Evolutionary conservation across 2,329 filamentous ascomycete genomes (phyloP), one percentile per base, ranked within the genome.

Genomic region (Botryotinia convoluta): DNA sequence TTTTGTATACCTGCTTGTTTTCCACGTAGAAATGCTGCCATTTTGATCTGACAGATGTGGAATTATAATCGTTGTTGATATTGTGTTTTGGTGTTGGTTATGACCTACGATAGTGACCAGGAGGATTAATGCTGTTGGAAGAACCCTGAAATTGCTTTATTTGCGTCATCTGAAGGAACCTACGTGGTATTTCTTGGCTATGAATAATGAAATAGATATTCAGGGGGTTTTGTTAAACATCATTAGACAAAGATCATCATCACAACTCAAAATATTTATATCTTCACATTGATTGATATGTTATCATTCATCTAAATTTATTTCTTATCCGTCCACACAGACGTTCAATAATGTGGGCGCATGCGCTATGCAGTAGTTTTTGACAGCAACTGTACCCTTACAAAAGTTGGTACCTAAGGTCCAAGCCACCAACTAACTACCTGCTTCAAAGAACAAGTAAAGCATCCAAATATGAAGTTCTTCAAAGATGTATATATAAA

Each of bases 1-100:
- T 92, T 93, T 81, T 94, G 92, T 79, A 99, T 92, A 80, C 96
- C 96, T 73, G 94, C 90, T 87, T 98, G 96, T 87, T 97, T 98
- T 79, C 93, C 92, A 81, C 96, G 88, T 76, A 99, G 85, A 81
- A 98, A 95, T 79, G 92, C 90, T 72, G 95, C 90, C 95, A 98
- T 98, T 18, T 72, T 80, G 73, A 48, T 29, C 14, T 37, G 44
- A 57, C 44, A 67, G 35, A 26, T 29, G 65, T 69, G 65, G 35
- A 57, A 32, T 16, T 57, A 3, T 32, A 48, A 32, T 7, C 16
- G 67, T 48, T 72, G 67, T 59, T 70, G 44, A 51, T 45, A 7
- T n/a, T 69, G 26, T 71, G n/a, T 32, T 42, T 67, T 67, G 61
- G 37, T 72, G 71, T 61, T 68, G 51, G 48, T 72, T 29, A 26